Evolutionary conservation across 805 yeast species (phyloP).

Genomic region (Monosporozyma solicola): DNA sequence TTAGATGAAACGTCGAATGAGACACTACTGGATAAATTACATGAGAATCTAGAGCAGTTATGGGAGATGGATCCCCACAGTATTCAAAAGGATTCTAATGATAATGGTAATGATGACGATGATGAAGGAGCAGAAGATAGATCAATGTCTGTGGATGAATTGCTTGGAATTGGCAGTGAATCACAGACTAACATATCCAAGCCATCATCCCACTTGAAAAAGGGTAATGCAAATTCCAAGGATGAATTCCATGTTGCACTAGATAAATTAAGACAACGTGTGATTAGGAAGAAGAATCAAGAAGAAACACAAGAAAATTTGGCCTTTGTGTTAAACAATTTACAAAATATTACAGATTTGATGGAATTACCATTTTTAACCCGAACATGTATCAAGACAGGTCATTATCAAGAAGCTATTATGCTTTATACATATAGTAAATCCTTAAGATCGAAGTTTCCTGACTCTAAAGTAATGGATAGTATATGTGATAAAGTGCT

Average conservation of each 20-base stretch:
- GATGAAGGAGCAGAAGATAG: conserved; percentile 1
- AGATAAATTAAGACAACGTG: conserved; percentile 15
- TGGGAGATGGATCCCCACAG: conserved; percentile 26
- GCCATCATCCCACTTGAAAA: conserved; percentile 6
- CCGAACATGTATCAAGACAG: conserved; percentile 73
- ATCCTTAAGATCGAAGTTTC: conserved; percentile 61
- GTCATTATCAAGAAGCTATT: conserved; percentile 82
- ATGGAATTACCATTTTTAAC: conserved; percentile 79
- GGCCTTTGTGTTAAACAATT: conserved; percentile 43
- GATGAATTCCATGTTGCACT: conserved; percentile 28
- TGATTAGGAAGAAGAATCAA: conserved; percentile 6
- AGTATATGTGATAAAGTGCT: conserved; percentile 19
- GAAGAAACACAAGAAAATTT: conserved; percentile 9
- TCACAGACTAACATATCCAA: background rate
- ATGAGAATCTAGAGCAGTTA: conserved; percentile 19
- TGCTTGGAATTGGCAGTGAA: conserved; percentile 3
- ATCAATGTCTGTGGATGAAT: conserved; percentile 8
- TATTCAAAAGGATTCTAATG: conserved; percentile 1
- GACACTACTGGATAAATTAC: conserved; percentile 11
- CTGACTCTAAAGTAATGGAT: conserved; percentile 30
- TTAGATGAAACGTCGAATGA: conserved; percentile 19
- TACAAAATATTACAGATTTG: conserved; percentile 66
- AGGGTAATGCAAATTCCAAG: conserved; percentile 2
- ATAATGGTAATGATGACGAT: background rate
- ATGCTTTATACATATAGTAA: conserved; percentile 71